Conservation (phyloP, 1,284 basidiomycete species). For the Cutaneotrichosporon spelunceum region DNA sequence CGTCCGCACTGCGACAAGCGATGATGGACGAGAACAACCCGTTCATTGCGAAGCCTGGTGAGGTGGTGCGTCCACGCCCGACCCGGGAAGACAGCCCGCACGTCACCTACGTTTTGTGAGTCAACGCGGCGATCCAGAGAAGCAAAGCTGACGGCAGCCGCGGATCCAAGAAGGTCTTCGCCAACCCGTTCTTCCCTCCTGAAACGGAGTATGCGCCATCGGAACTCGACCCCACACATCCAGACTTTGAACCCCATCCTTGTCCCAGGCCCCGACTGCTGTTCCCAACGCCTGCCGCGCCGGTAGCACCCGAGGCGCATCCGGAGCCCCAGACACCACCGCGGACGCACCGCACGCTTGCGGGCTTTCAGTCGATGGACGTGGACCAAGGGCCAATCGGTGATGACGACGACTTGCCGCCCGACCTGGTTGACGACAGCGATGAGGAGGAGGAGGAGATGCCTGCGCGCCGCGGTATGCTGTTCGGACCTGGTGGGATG, state of each 20-base stretch:
- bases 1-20: slow-evolving; percentile 17
- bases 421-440: slow-evolving; percentile 1
- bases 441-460: slow-evolving; percentile 10
- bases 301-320: not conserved
- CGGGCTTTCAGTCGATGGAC: slow-evolving; percentile 2
- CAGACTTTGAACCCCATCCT: slow-evolving; percentile 43
- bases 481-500: slow-evolving; percentile 10
- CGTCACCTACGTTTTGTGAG: slow-evolving; percentile 45
- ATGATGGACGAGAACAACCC: slow-evolving; percentile 41
- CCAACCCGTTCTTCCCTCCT: slow-evolving; percentile 41
- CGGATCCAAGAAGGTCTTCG: slow-evolving; percentile 45
- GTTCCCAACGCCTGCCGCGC: slow-evolving; percentile 29
- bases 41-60: slow-evolving; percentile 40
- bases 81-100: slow-evolving; percentile 29
- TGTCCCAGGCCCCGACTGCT: slow-evolving; percentile 41
- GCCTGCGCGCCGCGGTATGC: slow-evolving; percentile 18
- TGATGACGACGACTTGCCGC: slow-evolving; percentile 15
- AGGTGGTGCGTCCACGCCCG: slow-evolving; percentile 19
- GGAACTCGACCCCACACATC: slow-evolving; percentile 33
- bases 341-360: not conserved
- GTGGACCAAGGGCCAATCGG: not conserved
- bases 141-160: slow-evolving; percentile 19
- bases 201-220: slow-evolving; percentile 28
- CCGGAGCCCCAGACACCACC: slow-evolving; percentile 9
- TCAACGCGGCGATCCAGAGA: not conserved